Conservation (phyloP, 192 early-diverging fungal genomes). For the Glomus cerebriforme region DNA sequence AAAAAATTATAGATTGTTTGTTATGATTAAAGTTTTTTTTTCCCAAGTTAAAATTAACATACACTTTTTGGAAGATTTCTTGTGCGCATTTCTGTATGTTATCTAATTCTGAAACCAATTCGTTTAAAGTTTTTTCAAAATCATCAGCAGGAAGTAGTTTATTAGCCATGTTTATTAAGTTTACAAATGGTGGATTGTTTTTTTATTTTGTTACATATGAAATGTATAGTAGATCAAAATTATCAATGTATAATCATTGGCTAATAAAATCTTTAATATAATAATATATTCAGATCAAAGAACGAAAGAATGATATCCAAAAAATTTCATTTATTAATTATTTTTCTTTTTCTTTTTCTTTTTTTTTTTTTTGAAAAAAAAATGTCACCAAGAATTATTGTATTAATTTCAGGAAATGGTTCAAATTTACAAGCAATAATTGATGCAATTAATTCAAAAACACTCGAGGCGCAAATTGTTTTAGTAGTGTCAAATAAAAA, state of each 20-base stretch:
- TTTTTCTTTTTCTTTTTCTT: too few relatives aligned
- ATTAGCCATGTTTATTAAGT: neutral
- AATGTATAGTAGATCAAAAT: too few relatives aligned
- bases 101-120: slow-evolving; percentile 11
- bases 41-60: neutral
- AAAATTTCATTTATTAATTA: too few relatives aligned
- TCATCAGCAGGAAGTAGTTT: neutral
- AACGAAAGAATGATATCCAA: too few relatives aligned
- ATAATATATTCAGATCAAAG: too few relatives aligned
- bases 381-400: slow-evolving; percentile 66
- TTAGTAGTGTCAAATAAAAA: slow-evolving; percentile 90
- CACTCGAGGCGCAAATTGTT: slow-evolving; percentile 66
- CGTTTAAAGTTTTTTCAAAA: neutral
- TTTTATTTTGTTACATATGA: neutral
- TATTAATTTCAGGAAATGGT: slow-evolving; percentile 93
- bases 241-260: too few relatives aligned
- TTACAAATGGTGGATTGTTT: too few relatives aligned
- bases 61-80: slow-evolving; percentile 29
- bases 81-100: slow-evolving; percentile 1
- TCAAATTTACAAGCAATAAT: slow-evolving; percentile 97
- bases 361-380: neutral
- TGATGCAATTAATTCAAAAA: slow-evolving; percentile 62
- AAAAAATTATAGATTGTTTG: neutral
- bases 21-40: neutral
- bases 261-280: too few relatives aligned